Percentiles rank a stretch among this genome's conserved stretches.
These are phyloP conservation scores for Apiospora kogelbergensis DNA, from an alignment of 2,329 filamentous ascomycete genomes.

Conservation along the genomic window DNA sequence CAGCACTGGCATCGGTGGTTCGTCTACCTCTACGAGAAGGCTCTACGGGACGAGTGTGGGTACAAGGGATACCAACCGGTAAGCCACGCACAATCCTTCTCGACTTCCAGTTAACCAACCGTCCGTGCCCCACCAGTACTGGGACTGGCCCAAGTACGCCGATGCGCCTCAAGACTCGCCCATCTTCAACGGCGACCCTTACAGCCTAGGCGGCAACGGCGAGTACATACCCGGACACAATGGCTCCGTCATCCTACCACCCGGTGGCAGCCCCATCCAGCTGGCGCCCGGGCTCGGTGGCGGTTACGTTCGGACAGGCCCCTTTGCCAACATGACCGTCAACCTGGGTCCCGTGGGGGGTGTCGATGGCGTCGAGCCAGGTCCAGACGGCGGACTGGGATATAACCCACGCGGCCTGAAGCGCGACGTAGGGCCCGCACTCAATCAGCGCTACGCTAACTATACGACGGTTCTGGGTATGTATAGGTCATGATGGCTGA, in stretches of 20 bases:
- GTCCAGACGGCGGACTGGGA: constrained; percentile 20
- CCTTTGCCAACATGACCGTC: constrained; percentile 27
- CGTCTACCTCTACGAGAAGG: constrained; percentile 37
- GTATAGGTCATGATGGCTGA: background rate
- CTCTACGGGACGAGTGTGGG: constrained; percentile 39
- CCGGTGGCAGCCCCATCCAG: constrained; percentile 46
- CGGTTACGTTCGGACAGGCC: constrained; percentile 29
- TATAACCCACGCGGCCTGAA: constrained; percentile 26
- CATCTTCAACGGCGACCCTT: constrained; percentile 56
- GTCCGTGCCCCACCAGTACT: constrained; percentile 36
- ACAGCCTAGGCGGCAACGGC: constrained; percentile 50
- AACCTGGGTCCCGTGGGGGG: constrained; percentile 27
- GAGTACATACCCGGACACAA: constrained; percentile 21
- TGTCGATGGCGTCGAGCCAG: constrained; percentile 16
- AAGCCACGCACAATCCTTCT: constrained; percentile 8
- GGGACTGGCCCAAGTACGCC: constrained; percentile 51
- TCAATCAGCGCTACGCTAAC: constrained; percentile 9
- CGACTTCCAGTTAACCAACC: too few species aligned
- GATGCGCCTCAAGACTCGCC: constrained; percentile 46
- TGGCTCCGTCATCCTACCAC: constrained; percentile 34
- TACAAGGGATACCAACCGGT: constrained; percentile 41
- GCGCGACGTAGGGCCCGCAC: constrained; percentile 25
- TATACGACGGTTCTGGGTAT: background rate
- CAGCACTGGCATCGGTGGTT: constrained; percentile 45
- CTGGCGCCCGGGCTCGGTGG: constrained; percentile 28